Percentiles rank a stretch among this genome's conserved stretches.
Conservation (phyloP, 805 yeast species). For the Pichia nakasei region DNA sequence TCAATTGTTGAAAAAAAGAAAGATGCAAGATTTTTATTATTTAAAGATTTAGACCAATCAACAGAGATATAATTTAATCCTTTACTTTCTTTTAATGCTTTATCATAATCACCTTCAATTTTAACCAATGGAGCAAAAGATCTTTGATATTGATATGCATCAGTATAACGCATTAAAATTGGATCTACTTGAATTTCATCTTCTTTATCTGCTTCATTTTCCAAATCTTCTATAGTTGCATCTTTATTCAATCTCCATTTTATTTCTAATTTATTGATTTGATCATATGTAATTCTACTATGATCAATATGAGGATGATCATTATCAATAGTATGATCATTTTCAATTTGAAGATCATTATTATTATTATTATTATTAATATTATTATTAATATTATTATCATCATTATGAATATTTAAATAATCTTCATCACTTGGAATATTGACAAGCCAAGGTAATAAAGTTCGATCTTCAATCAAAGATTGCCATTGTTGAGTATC, state of each 20-base stretch:
- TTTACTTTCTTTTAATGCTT: constrained; percentile 64
- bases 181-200: constrained; percentile 58
- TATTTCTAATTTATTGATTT: constrained; percentile 65
- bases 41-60: constrained; percentile 62
- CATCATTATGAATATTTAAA: constrained; percentile 42
- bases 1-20: constrained; percentile 65
- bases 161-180: constrained; percentile 65
- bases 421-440: constrained; percentile 58
- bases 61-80: constrained; percentile 65
- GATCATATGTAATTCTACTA: constrained; percentile 40
- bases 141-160: constrained; percentile 79
- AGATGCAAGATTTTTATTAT: constrained; percentile 57
- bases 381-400: too few species aligned
- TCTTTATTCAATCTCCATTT: constrained; percentile 70
- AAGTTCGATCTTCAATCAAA: constrained; percentile 67
- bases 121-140: constrained; percentile 78
- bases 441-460: constrained; percentile 75
- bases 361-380: too few species aligned
- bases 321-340: too few species aligned
- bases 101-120: constrained; percentile 75
- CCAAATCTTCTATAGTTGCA: constrained; percentile 61
- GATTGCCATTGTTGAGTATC: constrained; percentile 85
- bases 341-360: too few species aligned
- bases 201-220: constrained; percentile 23
- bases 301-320: too few species aligned